phyloP scores from a whole-genome alignment of 306 rosid species.

The Acacia melanoxylon region DNA sequence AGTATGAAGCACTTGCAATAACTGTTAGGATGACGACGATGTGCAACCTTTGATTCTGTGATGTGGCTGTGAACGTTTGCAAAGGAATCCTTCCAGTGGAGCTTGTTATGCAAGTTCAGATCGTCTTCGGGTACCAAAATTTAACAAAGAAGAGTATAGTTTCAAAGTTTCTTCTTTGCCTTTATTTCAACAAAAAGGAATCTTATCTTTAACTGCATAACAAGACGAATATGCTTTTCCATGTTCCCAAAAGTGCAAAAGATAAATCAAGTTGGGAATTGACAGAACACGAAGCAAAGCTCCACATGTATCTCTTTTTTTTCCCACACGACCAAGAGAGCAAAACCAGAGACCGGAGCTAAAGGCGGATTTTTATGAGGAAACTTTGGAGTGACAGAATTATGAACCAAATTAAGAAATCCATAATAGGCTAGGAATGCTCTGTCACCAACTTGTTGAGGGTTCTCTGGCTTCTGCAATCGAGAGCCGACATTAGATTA shows the following conservation, averaged over 20 bases:
- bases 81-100: conserved; percentile 16
- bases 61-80: conserved; percentile 16
- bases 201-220: conserved; percentile 13
- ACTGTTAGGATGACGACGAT: conserved; percentile 3
- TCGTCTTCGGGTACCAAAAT: not conserved
- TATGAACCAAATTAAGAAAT: not conserved
- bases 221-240: conserved; percentile 20
- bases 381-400: not conserved
- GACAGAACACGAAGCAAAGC: conserved; percentile 5
- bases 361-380: not conserved
- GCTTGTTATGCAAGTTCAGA: not conserved
- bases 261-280: conserved; percentile 7
- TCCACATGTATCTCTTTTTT: not conserved
- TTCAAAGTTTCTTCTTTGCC: not conserved
- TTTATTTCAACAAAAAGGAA: conserved; percentile 24
- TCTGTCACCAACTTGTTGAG: not conserved
- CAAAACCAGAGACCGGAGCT: not conserved
- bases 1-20: not conserved
- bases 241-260: not conserved
- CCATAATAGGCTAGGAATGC: not conserved
- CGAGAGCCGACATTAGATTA: not conserved
- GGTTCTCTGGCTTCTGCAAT: not conserved
- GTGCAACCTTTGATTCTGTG: conserved; percentile 14
- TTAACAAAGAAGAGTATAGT: not conserved
- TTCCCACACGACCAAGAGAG: not conserved